phyloP scores from a whole-genome alignment of 306 rosid species.

The Rosa multiflora region DNA sequence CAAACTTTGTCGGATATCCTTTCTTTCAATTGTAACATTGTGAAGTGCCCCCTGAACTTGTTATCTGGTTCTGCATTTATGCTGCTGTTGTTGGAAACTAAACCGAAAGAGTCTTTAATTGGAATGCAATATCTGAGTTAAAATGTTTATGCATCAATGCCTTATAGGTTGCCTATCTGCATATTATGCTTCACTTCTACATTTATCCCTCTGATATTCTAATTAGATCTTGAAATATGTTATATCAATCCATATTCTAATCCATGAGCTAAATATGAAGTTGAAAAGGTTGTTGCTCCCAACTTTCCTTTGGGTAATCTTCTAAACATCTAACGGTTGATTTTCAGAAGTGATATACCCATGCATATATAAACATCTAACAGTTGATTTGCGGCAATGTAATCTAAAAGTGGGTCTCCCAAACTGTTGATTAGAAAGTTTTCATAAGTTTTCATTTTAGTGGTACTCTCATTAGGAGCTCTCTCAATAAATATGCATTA shows the following conservation, averaged over 20 bases:
- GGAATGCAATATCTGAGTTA: background rate
- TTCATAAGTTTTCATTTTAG: no score
- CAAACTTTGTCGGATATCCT: conserved; percentile 27
- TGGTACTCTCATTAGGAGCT: no score
- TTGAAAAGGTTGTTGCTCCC: no score
- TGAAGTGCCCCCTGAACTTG: conserved; percentile 35
- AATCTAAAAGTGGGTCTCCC: no score
- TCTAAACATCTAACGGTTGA: no score
- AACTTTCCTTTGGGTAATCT: no score
- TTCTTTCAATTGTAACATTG: conserved; percentile 33
- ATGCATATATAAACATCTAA: no score
- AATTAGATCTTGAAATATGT: background rate
- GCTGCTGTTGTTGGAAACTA: conserved; percentile 8
- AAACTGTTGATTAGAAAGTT: no score
- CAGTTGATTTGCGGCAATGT: no score
- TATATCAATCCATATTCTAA: background rate
- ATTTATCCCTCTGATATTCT: background rate
- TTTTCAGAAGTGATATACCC: no score
- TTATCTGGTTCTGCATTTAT: conserved; percentile 32
- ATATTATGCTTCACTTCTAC: background rate
- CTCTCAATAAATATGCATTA: no score
- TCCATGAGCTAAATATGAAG: background rate
- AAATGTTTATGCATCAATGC: background rate
- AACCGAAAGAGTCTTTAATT: background rate
- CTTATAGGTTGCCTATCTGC: background rate